Evolutionary conservation across 345 rosid genomes (phyloP), one percentile per base, ranked within the genome.

Genomic region (Carallia brachiata): DNA sequence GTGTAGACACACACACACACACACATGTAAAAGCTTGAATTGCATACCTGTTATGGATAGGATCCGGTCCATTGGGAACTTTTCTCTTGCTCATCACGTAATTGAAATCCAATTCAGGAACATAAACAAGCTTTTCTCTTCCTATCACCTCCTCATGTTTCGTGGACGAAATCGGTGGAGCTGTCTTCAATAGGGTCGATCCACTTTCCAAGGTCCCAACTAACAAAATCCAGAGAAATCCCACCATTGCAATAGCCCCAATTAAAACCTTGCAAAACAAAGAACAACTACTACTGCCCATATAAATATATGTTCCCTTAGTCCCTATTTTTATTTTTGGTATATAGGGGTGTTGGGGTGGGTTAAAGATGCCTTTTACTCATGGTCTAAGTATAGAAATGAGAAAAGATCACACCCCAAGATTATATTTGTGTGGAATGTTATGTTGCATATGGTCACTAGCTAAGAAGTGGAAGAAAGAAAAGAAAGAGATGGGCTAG

Each of bases 51-150:
- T 94, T 94, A 50, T 94, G 98, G 73, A 94, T 91, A 74, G 98
- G 98, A 84, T 94, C 98, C 6, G 97, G 90, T 56, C 98, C 98
- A 68, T 90, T 87, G 23, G 98, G 98, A 47, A 94, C 97, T 82
- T 83, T 78, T 82, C 98, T 81, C 69, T 86, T 90, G 91, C 86
- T 87, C 80, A 72, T 72, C 84, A 85, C 76, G 79, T 74, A 87
- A 79, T 85, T 83, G 73, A 84, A 77, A 75, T 87, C 87, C 70
- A 71, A 57, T 68, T 60, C 77, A 2, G 74, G 80, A 61, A 70
- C 72, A 39, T 66, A 64, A 54, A 67, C 61, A 50, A 74, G 70
- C 69, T 82, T 71, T 47, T 71, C 81, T 70, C 65, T 65, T 12
- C 77, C 72, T 7, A 71, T 12, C 2, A 61, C 73, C 54, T 66